Percentiles rank a stretch among this genome's conserved stretches.
Evolutionary conservation across 352 stramenopile species (phyloP).

Genomic region (Globisporangium echinulatum): DNA sequence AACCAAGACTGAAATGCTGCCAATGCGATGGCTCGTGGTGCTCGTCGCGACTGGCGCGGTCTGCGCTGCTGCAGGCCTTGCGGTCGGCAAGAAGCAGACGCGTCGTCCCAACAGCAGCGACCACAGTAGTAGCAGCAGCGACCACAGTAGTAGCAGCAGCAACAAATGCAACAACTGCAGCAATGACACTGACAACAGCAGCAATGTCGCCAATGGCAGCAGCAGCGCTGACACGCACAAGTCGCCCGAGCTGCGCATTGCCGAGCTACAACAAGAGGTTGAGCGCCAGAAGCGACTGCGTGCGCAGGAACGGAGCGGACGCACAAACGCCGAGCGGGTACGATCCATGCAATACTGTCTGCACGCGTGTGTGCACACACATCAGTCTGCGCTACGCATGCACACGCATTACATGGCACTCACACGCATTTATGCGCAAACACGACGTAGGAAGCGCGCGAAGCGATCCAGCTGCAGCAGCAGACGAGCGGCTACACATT

Average conservation of each 20-base stretch:
- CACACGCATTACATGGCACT: not conserved
- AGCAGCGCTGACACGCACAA: not conserved
- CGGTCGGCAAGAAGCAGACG: constrained; percentile 3
- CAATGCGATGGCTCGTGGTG: constrained; percentile 3
- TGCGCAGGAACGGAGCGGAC: constrained; percentile 60
- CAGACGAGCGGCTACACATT: constrained; percentile 62
- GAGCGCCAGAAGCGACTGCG: constrained; percentile 65
- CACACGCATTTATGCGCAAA: not conserved
- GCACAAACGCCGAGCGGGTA: constrained; percentile 62
- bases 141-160: not conserved
- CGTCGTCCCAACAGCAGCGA: not conserved
- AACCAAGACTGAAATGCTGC: not conserved
- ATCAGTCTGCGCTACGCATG: not conserved
- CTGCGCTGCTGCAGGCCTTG: constrained; percentile 7
- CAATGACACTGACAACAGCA: not conserved
- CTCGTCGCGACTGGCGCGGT: constrained; percentile 11
- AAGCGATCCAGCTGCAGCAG: constrained; percentile 58
- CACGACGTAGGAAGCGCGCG: constrained; percentile 33
- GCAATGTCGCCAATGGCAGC: not conserved
- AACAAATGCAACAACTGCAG: not conserved
- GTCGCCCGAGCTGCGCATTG: constrained; percentile 27
- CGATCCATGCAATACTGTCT: not conserved
- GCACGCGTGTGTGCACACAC: too few relatives aligned
- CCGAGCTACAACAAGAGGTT: constrained; percentile 53
- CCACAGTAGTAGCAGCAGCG: not conserved